These are phyloP conservation scores for Apiospora malaysiana DNA, from an alignment of 2,329 filamentous ascomycete species.

Conservation along the genomic window DNA sequence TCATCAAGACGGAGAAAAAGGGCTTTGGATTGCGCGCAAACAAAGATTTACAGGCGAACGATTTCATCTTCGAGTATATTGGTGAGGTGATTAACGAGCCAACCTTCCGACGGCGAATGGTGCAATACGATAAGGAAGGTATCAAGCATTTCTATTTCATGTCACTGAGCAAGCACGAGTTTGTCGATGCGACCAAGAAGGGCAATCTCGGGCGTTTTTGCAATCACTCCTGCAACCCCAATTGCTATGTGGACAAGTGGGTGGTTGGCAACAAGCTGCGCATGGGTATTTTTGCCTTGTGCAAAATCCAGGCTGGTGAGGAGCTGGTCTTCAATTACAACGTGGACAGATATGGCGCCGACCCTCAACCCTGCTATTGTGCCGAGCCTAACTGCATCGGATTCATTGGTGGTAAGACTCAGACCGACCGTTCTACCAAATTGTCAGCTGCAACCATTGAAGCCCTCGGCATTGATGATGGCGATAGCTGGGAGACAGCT, in stretches of 20 bases:
- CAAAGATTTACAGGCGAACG: conserved; percentile 75
- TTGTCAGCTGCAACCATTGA: conserved; percentile 88
- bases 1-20: conserved; percentile 98
- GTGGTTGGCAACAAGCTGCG: conserved; percentile 95
- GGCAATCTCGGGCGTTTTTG: conserved; percentile 96
- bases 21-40: conserved; percentile 91
- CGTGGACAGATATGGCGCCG: conserved; percentile 95
- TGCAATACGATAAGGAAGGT: conserved; percentile 92
- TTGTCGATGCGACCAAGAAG: conserved; percentile 96
- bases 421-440: conserved; percentile 94
- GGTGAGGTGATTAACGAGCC: conserved; percentile 96
- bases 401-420: conserved; percentile 96
- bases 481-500: conserved; percentile 88
- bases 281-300: conserved; percentile 97
- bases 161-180: conserved; percentile 95
- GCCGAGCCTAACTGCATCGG: conserved; percentile 93
- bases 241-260: conserved; percentile 99
- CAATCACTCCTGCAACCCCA: conserved; percentile 98
- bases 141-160: conserved; percentile 99
- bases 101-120: conserved; percentile 86
- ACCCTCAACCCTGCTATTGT: conserved; percentile 97
- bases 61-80: conserved; percentile 98
- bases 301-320: conserved; percentile 83
- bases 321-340: conserved; percentile 99
- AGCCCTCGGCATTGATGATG: conserved; percentile 92